phyloP scores from a whole-genome alignment of 2,329 filamentous ascomycete genomes.

The Xylariales sp. region DNA sequence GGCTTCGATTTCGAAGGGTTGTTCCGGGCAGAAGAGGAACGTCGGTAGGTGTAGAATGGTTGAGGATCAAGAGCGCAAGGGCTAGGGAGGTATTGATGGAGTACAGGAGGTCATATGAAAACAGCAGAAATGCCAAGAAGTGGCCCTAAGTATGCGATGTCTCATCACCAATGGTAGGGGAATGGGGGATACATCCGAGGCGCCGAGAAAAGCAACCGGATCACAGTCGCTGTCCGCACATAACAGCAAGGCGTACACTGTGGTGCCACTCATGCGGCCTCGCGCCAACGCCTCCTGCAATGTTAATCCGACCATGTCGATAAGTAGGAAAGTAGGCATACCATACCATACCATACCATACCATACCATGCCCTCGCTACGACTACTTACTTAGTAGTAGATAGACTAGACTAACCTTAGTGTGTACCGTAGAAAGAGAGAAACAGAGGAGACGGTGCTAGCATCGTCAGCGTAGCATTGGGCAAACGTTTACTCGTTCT shows the following conservation, averaged over 20 bases:
- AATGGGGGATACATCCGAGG: conserved; percentile 26
- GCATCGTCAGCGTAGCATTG: conserved; percentile 31
- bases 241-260: conserved; percentile 30
- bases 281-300: conserved; percentile 13
- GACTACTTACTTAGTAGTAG: no score
- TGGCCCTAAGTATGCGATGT: conserved; percentile 25
- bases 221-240: conserved; percentile 32
- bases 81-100: background rate
- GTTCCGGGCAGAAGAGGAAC: background rate
- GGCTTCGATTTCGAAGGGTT: conserved; percentile 12
- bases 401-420: no score
- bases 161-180: conserved; percentile 30
- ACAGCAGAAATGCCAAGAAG: conserved; percentile 30
- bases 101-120: conserved; percentile 26
- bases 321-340: background rate
- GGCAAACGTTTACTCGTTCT: conserved; percentile 27
- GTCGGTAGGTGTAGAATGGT: background rate
- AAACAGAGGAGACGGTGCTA: background rate
- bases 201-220: conserved; percentile 34
- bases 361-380: no score
- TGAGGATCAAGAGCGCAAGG: conserved; percentile 5
- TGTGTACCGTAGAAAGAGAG: background rate
- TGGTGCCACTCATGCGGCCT: conserved; percentile 18
- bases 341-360: no score
- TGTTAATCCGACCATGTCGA: conserved; percentile 14